Conservation (phyloP, 495 filamentous ascomycete species). For the Xylaria venustula region DNA sequence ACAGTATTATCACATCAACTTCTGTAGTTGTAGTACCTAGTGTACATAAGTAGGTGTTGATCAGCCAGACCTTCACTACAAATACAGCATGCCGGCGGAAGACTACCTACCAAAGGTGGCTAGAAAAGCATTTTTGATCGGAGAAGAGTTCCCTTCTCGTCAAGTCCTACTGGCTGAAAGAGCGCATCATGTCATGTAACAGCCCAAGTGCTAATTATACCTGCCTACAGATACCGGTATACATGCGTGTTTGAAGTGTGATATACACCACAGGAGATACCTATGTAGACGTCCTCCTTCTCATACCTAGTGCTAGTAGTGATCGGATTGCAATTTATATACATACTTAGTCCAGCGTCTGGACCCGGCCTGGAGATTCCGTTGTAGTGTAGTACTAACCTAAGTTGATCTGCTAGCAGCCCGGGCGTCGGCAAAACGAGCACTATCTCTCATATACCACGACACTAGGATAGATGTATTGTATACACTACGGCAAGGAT, state of each 20-base stretch:
- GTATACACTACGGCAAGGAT: not conserved
- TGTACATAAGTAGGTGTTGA: no score
- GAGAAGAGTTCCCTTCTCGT: not conserved
- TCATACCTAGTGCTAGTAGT: no score
- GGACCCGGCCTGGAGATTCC: no score
- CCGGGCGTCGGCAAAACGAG: not conserved
- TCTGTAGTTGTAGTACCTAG: no score
- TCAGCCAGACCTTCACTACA: not conserved
- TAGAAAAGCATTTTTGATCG: not conserved
- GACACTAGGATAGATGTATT: no score
- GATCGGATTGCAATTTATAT: no score
- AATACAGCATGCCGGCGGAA: no score
- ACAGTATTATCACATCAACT: no score
- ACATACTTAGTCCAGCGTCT: no score
- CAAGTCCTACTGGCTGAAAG: not conserved
- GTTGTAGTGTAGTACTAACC: no score
- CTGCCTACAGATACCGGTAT: not conserved
- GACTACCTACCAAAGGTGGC: not conserved
- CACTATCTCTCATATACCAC: not conserved
- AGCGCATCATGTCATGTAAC: conserved; percentile 5
- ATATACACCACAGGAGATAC: not conserved
- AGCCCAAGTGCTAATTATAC: conserved; percentile 2
- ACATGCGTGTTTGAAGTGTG: no score
- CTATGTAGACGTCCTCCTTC: not conserved
- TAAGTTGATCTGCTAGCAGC: no score